Evolutionary conservation across 1,284 basidiomycete species (phyloP).

Genomic region (Cystobasidiaceae sp.): DNA sequence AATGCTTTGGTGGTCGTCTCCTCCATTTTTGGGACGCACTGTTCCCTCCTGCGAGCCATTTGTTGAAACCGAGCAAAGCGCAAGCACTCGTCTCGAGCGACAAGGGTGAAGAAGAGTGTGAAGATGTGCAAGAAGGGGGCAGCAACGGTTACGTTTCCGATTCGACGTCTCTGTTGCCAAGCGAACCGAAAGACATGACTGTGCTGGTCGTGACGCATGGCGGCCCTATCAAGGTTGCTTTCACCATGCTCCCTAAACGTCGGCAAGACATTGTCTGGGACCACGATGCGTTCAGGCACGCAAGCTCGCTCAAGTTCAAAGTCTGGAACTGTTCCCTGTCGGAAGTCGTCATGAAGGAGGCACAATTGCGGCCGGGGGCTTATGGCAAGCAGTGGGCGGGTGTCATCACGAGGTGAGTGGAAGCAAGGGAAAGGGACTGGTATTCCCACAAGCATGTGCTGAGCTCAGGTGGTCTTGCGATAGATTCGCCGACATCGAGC

Average conservation of each 20-base stretch:
- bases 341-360: slow-evolving; percentile 32
- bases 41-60: slow-evolving; percentile 14
- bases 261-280: slow-evolving; percentile 12
- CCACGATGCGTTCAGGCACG: not conserved
- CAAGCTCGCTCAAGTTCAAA: slow-evolving; percentile 23
- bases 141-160: not conserved
- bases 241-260: slow-evolving; percentile 28
- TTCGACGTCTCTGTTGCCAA: not conserved
- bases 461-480: not conserved
- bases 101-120: not conserved
- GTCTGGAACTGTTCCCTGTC: slow-evolving; percentile 39
- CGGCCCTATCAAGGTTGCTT: slow-evolving; percentile 37
- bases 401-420: slow-evolving; percentile 8
- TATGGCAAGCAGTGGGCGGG: slow-evolving; percentile 12
- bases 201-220: slow-evolving; percentile 39
- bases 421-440: not conserved
- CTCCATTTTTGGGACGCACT: slow-evolving; percentile 36
- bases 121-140: not conserved
- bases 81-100: not conserved
- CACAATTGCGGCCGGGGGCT: not conserved
- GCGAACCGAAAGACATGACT: not conserved
- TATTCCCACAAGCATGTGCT: not conserved
- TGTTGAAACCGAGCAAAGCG: not conserved
- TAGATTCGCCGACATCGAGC: slow-evolving; percentile 10
- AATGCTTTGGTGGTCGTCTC: slow-evolving; percentile 29